Evolutionary conservation across 1,139 yeast genomes (phyloP).

Genomic region (Saccharomyces hybrid): DNA sequence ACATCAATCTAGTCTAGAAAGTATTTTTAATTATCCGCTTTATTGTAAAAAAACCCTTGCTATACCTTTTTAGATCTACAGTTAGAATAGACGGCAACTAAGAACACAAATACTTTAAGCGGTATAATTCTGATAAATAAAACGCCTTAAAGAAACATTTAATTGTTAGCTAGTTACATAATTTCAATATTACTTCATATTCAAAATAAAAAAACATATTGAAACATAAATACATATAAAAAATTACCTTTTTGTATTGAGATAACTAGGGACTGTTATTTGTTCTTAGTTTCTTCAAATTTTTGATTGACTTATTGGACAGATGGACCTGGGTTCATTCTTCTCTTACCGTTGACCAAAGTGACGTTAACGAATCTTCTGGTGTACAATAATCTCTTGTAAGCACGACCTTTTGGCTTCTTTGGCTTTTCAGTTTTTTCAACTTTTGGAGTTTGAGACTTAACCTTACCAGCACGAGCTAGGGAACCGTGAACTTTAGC

Average conservation of each 20-base stretch:
- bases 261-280: neutral
- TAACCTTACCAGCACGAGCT: slow-evolving; percentile 99
- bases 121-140: neutral
- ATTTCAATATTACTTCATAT: slow-evolving; percentile 7
- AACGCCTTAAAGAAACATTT: neutral
- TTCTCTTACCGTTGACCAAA: slow-evolving; percentile 97
- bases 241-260: neutral
- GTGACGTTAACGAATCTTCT: slow-evolving; percentile 98
- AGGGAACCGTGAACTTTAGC: slow-evolving; percentile 99
- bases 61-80: neutral
- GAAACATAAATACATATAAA: neutral
- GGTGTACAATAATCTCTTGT: slow-evolving; percentile 98
- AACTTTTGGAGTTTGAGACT: slow-evolving; percentile 95
- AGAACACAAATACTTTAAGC: neutral
- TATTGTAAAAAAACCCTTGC: too few relatives aligned
- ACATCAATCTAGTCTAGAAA: slow-evolving; percentile 37
- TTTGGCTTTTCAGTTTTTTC: slow-evolving; percentile 81
- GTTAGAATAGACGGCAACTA: neutral
- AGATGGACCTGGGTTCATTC: slow-evolving; percentile 88
- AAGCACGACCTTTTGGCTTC: slow-evolving; percentile 79
- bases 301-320: slow-evolving; percentile 1
- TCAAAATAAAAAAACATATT: slow-evolving; percentile 2
- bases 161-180: slow-evolving; percentile 4
- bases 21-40: too few relatives aligned
- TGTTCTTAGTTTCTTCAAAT: neutral